These are phyloP conservation scores for Elaeis guineensis DNA, from an alignment of 176 grass and related monocot species.

Conservation along the genomic window DNA sequence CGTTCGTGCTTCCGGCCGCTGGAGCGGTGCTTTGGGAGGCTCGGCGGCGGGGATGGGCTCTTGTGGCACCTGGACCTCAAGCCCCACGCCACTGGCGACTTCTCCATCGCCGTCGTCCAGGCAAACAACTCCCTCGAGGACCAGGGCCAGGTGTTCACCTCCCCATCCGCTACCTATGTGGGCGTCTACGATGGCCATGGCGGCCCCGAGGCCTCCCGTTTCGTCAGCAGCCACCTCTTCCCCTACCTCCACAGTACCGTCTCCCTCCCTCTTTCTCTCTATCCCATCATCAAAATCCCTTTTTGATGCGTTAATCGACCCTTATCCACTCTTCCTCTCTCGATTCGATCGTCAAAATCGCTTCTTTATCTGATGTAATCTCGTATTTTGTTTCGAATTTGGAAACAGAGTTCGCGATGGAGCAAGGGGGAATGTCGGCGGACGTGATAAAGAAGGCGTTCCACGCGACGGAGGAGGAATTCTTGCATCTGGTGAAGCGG, in stretches of 20 bases:
- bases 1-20: constrained; percentile 11
- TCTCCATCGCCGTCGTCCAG: constrained; percentile 89
- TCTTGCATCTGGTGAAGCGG: constrained; percentile 53
- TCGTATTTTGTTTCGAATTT: too few species aligned
- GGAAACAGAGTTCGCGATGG: constrained; percentile 41
- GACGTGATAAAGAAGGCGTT: constrained; percentile 70
- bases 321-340: too few species aligned
- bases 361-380: too few species aligned
- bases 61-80: constrained; percentile 79
- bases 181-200: constrained; percentile 80
- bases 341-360: too few species aligned
- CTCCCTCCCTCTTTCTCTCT: not conserved
- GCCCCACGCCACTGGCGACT: constrained; percentile 77
- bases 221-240: constrained; percentile 60
- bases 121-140: constrained; percentile 74
- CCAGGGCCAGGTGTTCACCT: constrained; percentile 88
- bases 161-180: constrained; percentile 52
- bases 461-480: constrained; percentile 64
- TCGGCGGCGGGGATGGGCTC: constrained; percentile 40
- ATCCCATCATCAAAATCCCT: not conserved
- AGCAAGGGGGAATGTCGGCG: constrained; percentile 60
- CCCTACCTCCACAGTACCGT: constrained; percentile 53
- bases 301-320: too few species aligned
- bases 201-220: constrained; percentile 66
- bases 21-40: constrained; percentile 56